Base-by-base conservation (phyloP, 768 basidiomycete species). In the Kwoniella pini region DNA sequence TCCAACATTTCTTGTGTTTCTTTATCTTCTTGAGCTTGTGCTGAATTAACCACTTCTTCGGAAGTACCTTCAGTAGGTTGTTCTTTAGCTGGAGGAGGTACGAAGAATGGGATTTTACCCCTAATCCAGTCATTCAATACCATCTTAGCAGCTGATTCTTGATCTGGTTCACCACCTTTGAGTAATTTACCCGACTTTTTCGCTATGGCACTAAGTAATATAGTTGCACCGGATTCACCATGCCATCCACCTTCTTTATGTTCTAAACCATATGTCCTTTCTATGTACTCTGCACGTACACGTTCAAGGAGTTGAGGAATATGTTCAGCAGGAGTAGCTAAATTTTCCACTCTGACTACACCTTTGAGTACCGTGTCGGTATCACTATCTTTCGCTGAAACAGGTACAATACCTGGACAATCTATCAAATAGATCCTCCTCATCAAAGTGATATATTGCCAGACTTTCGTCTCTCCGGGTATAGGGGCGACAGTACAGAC, bases 381-480 rank as follows among this genome's bases (percentile, higher is more conserved):
- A 74, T 95, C 88, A 1, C 89, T 85, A 79, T 98, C 94, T 63
- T 89, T 84, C 1, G 91, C 89, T 22, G 92, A 94, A 17, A 92
- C 88, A 1, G 95, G 95, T 1, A 97, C 96, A 78, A 98, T 90
- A 49, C 96, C 96, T 27, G 96, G 96, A 77, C 96, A 99, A 80
- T 99, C 96, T 81, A 99, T 97, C 68, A 99, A 88, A 82, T 97
- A 99, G 76, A 99, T 99, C 54, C 90, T 85, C 64, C 88, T 86
- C 61, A 94, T 99, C 40, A 99, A 82, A 27, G 92, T 94, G 81
- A 99, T 97, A 80, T 99, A 99, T 84, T 99, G 95, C 96, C 96
- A 99, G 67, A 98, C 94, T 81, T 98, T 99, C 44, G 96, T 99
- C 82, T 99, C 96, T 67, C 96, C 96, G 2, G 96, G 95, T 11